These are phyloP conservation scores for Chaetoscypha palmicola DNA, from an alignment of 2,329 filamentous ascomycete species.

Conservation along the genomic window DNA sequence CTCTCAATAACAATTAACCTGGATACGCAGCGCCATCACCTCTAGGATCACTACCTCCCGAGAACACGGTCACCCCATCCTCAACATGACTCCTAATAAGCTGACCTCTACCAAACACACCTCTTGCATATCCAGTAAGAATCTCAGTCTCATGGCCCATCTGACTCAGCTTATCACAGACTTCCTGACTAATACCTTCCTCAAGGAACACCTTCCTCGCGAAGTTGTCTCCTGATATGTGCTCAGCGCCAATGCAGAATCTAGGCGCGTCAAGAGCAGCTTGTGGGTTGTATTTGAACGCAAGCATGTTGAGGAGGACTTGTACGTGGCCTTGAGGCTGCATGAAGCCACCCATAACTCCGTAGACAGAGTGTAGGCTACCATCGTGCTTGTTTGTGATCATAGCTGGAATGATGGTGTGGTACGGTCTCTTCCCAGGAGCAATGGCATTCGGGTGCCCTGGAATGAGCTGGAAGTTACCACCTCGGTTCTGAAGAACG, in stretches of 20 bases:
- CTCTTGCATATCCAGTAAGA: slow-evolving; percentile 56
- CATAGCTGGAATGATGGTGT: slow-evolving; percentile 94
- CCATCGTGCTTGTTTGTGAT: slow-evolving; percentile 71
- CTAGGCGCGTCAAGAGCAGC: slow-evolving; percentile 83
- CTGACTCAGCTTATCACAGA: slow-evolving; percentile 57
- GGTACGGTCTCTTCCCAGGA: slow-evolving; percentile 84
- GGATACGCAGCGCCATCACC: slow-evolving; percentile 71
- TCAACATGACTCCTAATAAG: slow-evolving; percentile 75
- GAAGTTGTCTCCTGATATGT: slow-evolving; percentile 54
- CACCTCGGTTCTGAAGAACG: slow-evolving; percentile 86
- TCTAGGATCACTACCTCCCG: slow-evolving; percentile 79
- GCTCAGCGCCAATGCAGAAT: slow-evolving; percentile 72
- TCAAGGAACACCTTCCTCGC: slow-evolving; percentile 67
- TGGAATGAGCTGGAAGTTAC: slow-evolving; percentile 69
- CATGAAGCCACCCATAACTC: slow-evolving; percentile 98
- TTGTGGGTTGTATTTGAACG: slow-evolving; percentile 76
- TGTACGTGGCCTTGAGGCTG: slow-evolving; percentile 96
- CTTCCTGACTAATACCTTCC: slow-evolving; percentile 67
- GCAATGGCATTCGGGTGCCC: slow-evolving; percentile 74
- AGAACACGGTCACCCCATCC: slow-evolving; percentile 70
- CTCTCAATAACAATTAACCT: no score
- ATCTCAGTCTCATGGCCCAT: slow-evolving; percentile 70
- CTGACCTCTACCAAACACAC: slow-evolving; percentile 79
- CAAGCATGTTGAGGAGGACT: slow-evolving; percentile 80
- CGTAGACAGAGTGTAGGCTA: slow-evolving; percentile 76